Percentiles rank a stretch among this genome's conserved stretches.
Evolutionary conservation across 495 filamentous ascomycete genomes (phyloP).

Genomic region (Talaromyces proteolyticus): DNA sequence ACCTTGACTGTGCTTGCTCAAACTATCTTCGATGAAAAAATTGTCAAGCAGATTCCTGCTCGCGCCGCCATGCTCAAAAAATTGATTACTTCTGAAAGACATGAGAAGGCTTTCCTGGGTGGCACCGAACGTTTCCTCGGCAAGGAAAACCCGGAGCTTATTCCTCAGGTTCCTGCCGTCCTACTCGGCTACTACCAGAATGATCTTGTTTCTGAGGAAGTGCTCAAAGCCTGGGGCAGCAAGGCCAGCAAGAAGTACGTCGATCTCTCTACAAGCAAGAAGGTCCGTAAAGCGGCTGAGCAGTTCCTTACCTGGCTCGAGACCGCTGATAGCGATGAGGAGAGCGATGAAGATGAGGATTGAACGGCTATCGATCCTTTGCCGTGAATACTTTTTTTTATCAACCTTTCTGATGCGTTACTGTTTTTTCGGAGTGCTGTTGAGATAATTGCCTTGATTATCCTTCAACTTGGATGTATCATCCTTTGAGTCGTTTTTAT

Average conservation of each 20-base stretch:
- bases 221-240: slow-evolving; percentile 82
- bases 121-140: slow-evolving; percentile 91
- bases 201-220: slow-evolving; percentile 80
- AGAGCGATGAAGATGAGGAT: slow-evolving; percentile 55
- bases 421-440: too few species aligned
- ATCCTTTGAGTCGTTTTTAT: too few species aligned
- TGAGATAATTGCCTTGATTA: too few species aligned
- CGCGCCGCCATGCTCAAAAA: slow-evolving; percentile 85
- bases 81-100: slow-evolving; percentile 83
- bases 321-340: slow-evolving; percentile 82
- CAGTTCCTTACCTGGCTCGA: slow-evolving; percentile 92
- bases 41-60: slow-evolving; percentile 75
- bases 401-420: too few species aligned
- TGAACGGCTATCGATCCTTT: slow-evolving; percentile 15
- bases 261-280: slow-evolving; percentile 82
- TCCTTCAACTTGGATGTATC: too few species aligned
- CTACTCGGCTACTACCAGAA: slow-evolving; percentile 82
- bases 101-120: slow-evolving; percentile 96
- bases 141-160: slow-evolving; percentile 72
- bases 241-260: slow-evolving; percentile 98
- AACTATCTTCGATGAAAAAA: slow-evolving; percentile 87
- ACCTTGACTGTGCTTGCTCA: slow-evolving; percentile 88
- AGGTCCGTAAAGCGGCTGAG: slow-evolving; percentile 91
- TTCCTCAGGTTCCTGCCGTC: slow-evolving; percentile 74
- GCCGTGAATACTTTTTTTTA: too few species aligned